Percentiles rank a stretch among this genome's conserved stretches.
These are phyloP conservation scores for Clonostachys rosea DNA, from an alignment of 2,329 filamentous ascomycete genomes.

Conservation along the genomic window DNA sequence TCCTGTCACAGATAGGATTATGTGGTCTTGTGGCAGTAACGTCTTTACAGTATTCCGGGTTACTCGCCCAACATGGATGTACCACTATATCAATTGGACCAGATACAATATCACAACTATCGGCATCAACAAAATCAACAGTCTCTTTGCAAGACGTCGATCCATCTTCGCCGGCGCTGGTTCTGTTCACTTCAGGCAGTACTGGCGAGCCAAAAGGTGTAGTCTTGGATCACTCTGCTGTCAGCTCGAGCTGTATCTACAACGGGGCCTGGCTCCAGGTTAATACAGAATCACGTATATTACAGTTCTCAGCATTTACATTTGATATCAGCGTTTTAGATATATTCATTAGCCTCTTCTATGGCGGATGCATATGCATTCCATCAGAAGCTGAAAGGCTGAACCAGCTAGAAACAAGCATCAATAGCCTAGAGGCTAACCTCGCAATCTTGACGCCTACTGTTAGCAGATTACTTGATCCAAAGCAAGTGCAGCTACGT, in stretches of 20 bases:
- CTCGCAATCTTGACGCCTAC: constrained; percentile 6
- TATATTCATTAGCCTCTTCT: constrained; percentile 8
- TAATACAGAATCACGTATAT: constrained; percentile 12
- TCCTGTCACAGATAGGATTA: background rate
- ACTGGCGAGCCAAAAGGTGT: constrained; percentile 14
- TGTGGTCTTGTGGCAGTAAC: background rate
- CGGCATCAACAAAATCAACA: background rate
- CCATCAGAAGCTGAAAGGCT: constrained; percentile 6
- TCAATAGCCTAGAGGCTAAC: background rate
- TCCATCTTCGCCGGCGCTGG: constrained; percentile 14
- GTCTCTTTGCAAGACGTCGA: constrained; percentile 6
- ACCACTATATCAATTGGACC: background rate
- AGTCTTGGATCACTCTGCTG: constrained; percentile 6
- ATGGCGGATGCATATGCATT: constrained; percentile 19
- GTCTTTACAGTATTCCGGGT: background rate
- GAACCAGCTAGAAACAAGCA: background rate
- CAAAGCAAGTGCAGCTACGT: constrained; percentile 4
- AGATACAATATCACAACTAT: background rate
- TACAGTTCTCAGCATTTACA: constrained; percentile 22
- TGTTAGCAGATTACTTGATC: constrained; percentile 6
- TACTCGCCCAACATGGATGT: background rate
- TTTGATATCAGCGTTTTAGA: constrained; percentile 21
- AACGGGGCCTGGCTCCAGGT: constrained; percentile 12
- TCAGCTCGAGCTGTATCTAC: constrained; percentile 8
- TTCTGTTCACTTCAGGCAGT: constrained; percentile 13